Evolutionary conservation across 2,329 filamentous ascomycete genomes (phyloP).

Genomic region (Colletotrichum costaricense): DNA sequence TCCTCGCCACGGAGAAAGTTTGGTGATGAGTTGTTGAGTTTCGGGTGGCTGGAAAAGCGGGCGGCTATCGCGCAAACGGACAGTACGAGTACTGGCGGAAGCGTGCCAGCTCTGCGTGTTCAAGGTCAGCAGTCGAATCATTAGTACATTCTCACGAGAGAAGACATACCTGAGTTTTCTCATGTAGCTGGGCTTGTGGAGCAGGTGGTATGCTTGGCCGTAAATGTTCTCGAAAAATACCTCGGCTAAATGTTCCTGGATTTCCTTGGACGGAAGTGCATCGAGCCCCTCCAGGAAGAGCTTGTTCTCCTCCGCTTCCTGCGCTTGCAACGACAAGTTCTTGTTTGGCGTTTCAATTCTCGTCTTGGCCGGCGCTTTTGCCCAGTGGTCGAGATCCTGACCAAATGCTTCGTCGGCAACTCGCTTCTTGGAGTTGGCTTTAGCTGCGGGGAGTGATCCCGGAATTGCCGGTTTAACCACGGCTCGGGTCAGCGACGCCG

Average conservation of each 20-base stretch:
- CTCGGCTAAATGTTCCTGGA: slow-evolving; percentile 93
- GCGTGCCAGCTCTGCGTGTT: slow-evolving; percentile 71
- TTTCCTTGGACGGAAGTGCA: slow-evolving; percentile 83
- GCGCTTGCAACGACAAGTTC: slow-evolving; percentile 65
- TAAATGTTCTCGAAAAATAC: slow-evolving; percentile 97
- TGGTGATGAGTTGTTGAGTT: slow-evolving; percentile 74
- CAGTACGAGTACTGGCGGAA: slow-evolving; percentile 92
- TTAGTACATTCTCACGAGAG: neutral
- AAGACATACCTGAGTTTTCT: slow-evolving; percentile 78
- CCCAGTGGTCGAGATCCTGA: slow-evolving; percentile 84
- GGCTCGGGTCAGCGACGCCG: slow-evolving; percentile 78
- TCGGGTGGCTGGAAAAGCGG: slow-evolving; percentile 90
- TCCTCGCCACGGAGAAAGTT: slow-evolving; percentile 90
- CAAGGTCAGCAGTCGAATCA: slow-evolving; percentile 37
- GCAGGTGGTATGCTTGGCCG: slow-evolving; percentile 91
- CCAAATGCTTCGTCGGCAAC: slow-evolving; percentile 89
- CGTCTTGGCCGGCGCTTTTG: slow-evolving; percentile 67
- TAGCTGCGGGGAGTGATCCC: slow-evolving; percentile 61
- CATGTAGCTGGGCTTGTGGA: slow-evolving; percentile 99
- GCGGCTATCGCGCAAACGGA: slow-evolving; percentile 96
- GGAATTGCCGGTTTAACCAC: slow-evolving; percentile 84
- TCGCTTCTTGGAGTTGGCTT: slow-evolving; percentile 79
- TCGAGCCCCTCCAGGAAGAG: slow-evolving; percentile 86
- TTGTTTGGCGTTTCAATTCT: slow-evolving; percentile 59
- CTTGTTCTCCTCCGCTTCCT: slow-evolving; percentile 79